Conservation (phyloP, 108 stramenopile genomes). For the Pseudonitzschia pungens region DNA sequence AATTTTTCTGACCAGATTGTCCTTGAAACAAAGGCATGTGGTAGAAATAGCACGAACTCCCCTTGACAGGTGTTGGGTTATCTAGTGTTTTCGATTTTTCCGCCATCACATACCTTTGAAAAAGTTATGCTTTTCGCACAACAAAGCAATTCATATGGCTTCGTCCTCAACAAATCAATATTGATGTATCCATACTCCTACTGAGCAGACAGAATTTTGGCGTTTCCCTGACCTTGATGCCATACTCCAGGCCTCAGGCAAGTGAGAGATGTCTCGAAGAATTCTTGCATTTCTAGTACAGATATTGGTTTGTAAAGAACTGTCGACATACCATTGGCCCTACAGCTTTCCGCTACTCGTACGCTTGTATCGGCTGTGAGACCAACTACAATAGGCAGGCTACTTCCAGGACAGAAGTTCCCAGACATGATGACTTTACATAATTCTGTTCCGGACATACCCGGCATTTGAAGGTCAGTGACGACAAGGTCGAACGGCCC, state of each 20-base stretch:
- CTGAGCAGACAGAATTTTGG: conserved; percentile 1
- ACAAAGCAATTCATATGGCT: too few relatives aligned
- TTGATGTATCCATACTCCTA: background rate
- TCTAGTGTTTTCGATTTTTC: too few relatives aligned
- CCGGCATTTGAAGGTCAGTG: conserved; percentile 26
- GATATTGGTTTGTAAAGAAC: conserved; percentile 16
- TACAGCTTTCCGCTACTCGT: background rate
- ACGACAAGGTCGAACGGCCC: conserved; percentile 19
- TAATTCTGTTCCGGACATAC: conserved; percentile 9
- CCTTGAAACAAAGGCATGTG: too few relatives aligned
- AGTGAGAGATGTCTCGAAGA: background rate
- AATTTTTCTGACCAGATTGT: too few relatives aligned
- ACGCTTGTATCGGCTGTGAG: conserved; percentile 16
- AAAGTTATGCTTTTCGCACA: too few relatives aligned
- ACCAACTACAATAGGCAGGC: conserved; percentile 7
- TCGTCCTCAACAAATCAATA: background rate
- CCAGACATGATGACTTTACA: background rate
- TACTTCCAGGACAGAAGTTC: background rate
- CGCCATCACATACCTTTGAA: too few relatives aligned
- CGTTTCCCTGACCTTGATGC: background rate
- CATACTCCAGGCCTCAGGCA: background rate
- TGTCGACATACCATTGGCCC: conserved; percentile 1
- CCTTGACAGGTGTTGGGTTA: too few relatives aligned
- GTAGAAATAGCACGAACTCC: too few relatives aligned
- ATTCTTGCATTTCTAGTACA: conserved; percentile 5